phyloP scores from a whole-genome alignment of 495 filamentous ascomycete genomes.

The Hypomontagnella monticulosa region DNA sequence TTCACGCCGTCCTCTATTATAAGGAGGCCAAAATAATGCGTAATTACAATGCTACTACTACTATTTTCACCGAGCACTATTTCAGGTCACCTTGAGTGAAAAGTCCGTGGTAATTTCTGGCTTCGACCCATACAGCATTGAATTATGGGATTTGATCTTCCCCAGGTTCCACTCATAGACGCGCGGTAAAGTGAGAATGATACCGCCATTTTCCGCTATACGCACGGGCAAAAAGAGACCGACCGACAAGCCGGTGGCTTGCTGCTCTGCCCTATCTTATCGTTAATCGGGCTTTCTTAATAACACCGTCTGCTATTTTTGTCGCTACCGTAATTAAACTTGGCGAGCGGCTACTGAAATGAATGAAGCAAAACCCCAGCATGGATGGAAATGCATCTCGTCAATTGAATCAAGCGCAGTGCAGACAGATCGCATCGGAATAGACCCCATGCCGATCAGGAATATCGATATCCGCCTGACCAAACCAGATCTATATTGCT shows the following conservation, averaged over 20 bases:
- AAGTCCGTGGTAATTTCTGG: constrained; percentile 11
- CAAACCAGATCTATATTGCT: constrained; percentile 29
- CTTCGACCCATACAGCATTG: constrained; percentile 14
- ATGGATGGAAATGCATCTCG: constrained; percentile 10
- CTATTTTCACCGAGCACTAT: constrained; percentile 6
- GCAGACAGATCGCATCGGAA: constrained; percentile 23
- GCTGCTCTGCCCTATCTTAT: constrained; percentile 12
- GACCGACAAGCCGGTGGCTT: no score
- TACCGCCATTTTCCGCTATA: constrained; percentile 1
- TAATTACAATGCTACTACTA: not conserved
- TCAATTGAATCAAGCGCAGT: constrained; percentile 44
- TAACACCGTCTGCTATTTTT: constrained; percentile 27
- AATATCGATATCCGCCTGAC: constrained; percentile 14
- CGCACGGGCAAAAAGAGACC: not conserved
- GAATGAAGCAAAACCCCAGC: constrained; percentile 13
- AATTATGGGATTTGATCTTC: constrained; percentile 17
- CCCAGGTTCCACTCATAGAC: constrained; percentile 20
- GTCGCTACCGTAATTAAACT: constrained; percentile 14
- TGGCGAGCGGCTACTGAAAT: constrained; percentile 31
- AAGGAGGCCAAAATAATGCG: constrained; percentile 12
- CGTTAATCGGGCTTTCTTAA: constrained; percentile 15
- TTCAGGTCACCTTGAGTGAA: constrained; percentile 30
- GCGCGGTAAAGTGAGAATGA: constrained; percentile 1
- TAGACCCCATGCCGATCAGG: constrained; percentile 20
- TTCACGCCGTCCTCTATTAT: constrained; percentile 9